Evolutionary conservation across 306 rosid genomes (phyloP), one percentile per base, ranked within the genome.

Genomic region (Trichosanthes truncata): DNA sequence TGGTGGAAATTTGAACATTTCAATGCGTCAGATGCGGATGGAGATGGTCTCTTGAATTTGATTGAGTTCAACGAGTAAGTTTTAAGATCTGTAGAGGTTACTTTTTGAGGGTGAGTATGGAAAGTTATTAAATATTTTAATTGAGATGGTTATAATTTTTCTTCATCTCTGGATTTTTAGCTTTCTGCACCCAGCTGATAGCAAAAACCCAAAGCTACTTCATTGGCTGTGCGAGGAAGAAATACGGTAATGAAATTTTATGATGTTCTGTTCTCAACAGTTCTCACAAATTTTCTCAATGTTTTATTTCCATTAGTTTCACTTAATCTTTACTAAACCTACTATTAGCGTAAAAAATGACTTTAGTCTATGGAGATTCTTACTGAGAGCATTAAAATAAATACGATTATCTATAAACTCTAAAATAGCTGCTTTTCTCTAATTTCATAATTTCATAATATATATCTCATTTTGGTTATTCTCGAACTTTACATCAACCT

Each of bases 1-100:
- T 95, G 99, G 99, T 95, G 97, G 97, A 93, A 85, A 89, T 85
- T 86, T 67, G 97, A 90, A 77, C 99, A 95, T 83, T 95, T 95
- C 74, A 95, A 90, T 85, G 97, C 97, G 56, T 92, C 98, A 0
- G 98, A 95, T 89, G 88, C 87, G 13, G 92, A 95, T 51, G 93
- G 91, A 73, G 90, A 95, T 80, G 94, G 96, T 75, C 86, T 90
- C 79, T 87, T 95, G 5, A 95, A 95, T 85, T 76, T 95, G 29
- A 87, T 89, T 5, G 97, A 95, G 83, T 95, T 95, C 87, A 95
- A 95, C 55, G 97, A 95, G 97, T 92, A 87, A 90, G 99, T 74
- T 56, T 84, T 76, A 82, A 81, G 15, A 85, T 83, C 83, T 62
- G 80, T 61, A 63, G 69, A 51, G 18, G 74, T 62, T 66, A 77